Conservation (phyloP, 2,329 filamentous ascomycete genomes). For the Aspergillus viridinutans region DNA sequence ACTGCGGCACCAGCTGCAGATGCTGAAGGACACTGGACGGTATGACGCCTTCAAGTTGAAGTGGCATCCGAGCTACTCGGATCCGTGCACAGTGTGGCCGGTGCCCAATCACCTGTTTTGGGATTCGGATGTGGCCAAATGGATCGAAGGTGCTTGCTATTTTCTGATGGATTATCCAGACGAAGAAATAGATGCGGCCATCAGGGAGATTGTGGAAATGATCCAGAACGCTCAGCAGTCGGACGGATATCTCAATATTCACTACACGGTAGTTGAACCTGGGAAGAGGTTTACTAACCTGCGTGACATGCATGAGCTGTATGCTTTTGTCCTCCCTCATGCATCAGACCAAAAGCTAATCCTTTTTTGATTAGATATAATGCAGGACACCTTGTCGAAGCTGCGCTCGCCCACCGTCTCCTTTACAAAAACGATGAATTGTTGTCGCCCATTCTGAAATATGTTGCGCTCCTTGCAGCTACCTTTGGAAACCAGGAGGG, state of each 20-base stretch:
- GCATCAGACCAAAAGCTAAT: not conserved
- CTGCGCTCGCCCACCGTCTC: slow-evolving; percentile 53
- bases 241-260: slow-evolving; percentile 62
- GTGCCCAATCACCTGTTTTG: slow-evolving; percentile 58
- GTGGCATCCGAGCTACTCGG: slow-evolving; percentile 54
- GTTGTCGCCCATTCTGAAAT: slow-evolving; percentile 51
- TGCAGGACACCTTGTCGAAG: slow-evolving; percentile 58
- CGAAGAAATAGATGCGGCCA: slow-evolving; percentile 46
- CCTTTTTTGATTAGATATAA: slow-evolving; percentile 49
- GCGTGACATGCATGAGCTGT: slow-evolving; percentile 60
- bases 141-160: slow-evolving; percentile 61
- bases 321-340: slow-evolving; percentile 20
- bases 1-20: slow-evolving; percentile 49
- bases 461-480: slow-evolving; percentile 49
- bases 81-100: slow-evolving; percentile 51
- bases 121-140: slow-evolving; percentile 57
- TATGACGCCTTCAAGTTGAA: slow-evolving; percentile 56
- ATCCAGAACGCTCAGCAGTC: slow-evolving; percentile 54
- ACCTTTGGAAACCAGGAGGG: slow-evolving; percentile 49
- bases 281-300: slow-evolving; percentile 55
- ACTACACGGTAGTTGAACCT: slow-evolving; percentile 58
- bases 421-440: slow-evolving; percentile 51
- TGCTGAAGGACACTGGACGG: slow-evolving; percentile 52
- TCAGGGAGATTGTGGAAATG: slow-evolving; percentile 56
- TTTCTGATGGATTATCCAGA: slow-evolving; percentile 44